phyloP scores from a whole-genome alignment of 129 eudicot species.

The Heracleum sosnowskyi region DNA sequence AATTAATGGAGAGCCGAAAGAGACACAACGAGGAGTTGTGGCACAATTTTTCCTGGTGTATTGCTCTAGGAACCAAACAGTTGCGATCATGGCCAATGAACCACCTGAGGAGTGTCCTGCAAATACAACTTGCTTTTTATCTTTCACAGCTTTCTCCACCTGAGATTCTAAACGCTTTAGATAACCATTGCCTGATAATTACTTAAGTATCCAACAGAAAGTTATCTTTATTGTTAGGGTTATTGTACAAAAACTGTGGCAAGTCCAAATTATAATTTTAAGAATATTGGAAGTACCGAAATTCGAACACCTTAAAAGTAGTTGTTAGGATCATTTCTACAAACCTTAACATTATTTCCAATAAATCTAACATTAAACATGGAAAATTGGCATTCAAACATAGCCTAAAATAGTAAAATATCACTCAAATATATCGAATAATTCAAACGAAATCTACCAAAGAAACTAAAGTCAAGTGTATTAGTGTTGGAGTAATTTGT shows the following conservation, averaged over 20 bases:
- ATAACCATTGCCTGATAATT: neutral
- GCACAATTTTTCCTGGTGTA: slow-evolving; percentile 24
- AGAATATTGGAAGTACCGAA: neutral
- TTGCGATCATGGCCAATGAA: slow-evolving; percentile 60
- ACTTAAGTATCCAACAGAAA: neutral
- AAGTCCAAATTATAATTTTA: neutral
- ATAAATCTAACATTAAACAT: neutral
- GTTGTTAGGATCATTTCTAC: too few relatives aligned
- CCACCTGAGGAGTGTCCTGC: slow-evolving; percentile 87
- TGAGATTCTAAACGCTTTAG: slow-evolving; percentile 16
- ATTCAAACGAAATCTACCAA: neutral
- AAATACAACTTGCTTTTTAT: slow-evolving; percentile 49
- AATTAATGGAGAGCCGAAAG: slow-evolving; percentile 65
- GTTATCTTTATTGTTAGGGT: neutral
- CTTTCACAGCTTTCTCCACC: slow-evolving; percentile 57
- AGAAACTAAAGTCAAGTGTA: neutral
- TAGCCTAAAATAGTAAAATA: neutral
- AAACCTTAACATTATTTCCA: too few relatives aligned
- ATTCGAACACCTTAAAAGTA: too few relatives aligned
- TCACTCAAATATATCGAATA: too few relatives aligned
- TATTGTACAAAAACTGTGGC: neutral
- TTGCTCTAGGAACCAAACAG: slow-evolving; percentile 72
- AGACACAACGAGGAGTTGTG: slow-evolving; percentile 15
- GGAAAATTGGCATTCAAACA: neutral
- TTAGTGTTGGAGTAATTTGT: neutral